Base-by-base conservation (phyloP, 345 rosid species). In the Gossypium bickii region DNA sequence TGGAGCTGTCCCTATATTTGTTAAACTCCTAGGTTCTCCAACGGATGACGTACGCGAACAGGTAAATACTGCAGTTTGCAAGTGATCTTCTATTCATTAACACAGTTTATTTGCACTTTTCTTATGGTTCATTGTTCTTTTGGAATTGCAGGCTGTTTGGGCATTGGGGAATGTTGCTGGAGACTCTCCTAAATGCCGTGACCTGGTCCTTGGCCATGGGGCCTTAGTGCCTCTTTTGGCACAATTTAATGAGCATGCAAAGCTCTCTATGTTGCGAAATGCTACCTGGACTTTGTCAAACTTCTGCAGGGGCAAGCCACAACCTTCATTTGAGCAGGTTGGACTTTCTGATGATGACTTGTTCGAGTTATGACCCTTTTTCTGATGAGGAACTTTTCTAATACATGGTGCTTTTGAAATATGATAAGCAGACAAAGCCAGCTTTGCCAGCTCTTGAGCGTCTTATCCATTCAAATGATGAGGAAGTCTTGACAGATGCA, bases 281-380 rank as follows among this genome's bases (percentile, higher is more conserved):
- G 92, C 94, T 20, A 88, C 97, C 59, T 89, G 93, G 93, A 86
- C 92, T 0, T 74, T 91, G n/a, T 89, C 97, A 62, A 91, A 89
- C 84, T 89, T 91, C 58, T 91, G 93, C 67, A 77, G 93, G 71
- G 93, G 93, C 78, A 89, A 89, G 74, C 97, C 97, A 12, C 89
- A 82, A 25, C 92, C 97, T 48, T 67, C 82, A 61, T 76, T 89
- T 80, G 97, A 91, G 68, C 89, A 83, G 93, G 97, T 91, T 67
- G 65, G 74, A 56, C 10, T 29, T 16, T 52, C 56, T 56, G 56
- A 38, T 25, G 20, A 69, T 64, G 59, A 81, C 7, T 8, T 34
- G 41, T 48, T 58, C 61, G 2, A 11, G 9, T 52, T 24, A 41
- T 7, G 22, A 27, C 12, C 24, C 15, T 68, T 27, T 57, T 77